A percentile compares a stretch with the other conserved stretches of the same genome.
phyloP scores from a whole-genome alignment of 345 rosid species.

The Brassica incana region DNA sequence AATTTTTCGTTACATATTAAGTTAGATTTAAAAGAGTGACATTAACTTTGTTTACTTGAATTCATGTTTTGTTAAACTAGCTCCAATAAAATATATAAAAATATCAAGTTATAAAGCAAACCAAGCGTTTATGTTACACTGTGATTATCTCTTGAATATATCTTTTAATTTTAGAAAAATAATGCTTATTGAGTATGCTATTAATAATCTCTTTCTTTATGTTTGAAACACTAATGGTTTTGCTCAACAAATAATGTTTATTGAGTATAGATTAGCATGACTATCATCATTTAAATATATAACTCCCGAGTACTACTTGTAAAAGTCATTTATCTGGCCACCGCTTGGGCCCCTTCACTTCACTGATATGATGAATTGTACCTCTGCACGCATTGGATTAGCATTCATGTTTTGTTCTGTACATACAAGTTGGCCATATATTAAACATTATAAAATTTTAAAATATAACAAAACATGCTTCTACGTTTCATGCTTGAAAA shows the following conservation, averaged over 20 bases:
- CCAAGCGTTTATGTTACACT: neutral
- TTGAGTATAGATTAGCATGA: neutral
- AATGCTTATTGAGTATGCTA: neutral
- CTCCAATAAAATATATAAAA: neutral
- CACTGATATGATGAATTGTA: neutral
- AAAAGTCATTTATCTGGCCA: neutral
- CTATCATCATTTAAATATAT: neutral
- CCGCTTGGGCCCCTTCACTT: neutral
- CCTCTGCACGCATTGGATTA: conserved; percentile 3
- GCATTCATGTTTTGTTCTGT: neutral
- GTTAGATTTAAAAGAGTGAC: neutral
- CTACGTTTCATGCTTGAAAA: neutral
- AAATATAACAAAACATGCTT: neutral
- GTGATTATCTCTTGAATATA: neutral
- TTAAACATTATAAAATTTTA: neutral
- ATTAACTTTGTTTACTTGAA: neutral
- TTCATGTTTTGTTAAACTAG: neutral
- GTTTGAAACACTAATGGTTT: neutral
- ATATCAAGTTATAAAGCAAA: neutral
- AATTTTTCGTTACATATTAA: neutral
- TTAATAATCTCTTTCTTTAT: neutral
- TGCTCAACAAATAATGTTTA: neutral
- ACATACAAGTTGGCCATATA: neutral
- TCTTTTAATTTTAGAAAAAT: neutral
- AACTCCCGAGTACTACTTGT: neutral